Conservation (phyloP, 176 grass and related monocot species). For the Lolium rigidum region DNA sequence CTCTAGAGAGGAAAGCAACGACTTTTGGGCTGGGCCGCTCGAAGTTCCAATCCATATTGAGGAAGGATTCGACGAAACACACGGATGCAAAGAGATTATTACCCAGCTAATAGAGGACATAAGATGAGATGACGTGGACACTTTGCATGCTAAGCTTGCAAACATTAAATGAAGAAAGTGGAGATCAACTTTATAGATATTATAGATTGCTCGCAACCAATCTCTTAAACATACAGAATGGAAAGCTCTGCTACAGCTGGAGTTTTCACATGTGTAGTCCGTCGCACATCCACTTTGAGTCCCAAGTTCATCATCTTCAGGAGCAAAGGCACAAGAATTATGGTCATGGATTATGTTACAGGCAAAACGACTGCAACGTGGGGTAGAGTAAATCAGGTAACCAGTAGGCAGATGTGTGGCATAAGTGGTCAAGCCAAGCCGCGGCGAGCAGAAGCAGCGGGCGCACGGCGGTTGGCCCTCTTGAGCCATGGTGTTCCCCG, state of each 20-base stretch:
- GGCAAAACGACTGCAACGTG: background rate
- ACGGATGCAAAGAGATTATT: too few relatives aligned
- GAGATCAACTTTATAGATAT: too few relatives aligned
- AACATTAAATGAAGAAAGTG: too few relatives aligned
- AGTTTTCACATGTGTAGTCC: slow-evolving; percentile 69
- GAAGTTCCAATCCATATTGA: too few relatives aligned
- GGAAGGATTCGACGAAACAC: too few relatives aligned
- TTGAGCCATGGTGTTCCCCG: slow-evolving; percentile 38
- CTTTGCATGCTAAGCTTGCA: too few relatives aligned
- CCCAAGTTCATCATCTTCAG: slow-evolving; percentile 78
- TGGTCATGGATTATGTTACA: background rate
- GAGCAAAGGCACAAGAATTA: slow-evolving; percentile 7
- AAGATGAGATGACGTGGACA: too few relatives aligned
- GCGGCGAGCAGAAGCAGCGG: background rate
- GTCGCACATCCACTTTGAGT: slow-evolving; percentile 63
- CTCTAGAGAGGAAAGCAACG: too few relatives aligned
- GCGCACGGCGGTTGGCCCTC: background rate
- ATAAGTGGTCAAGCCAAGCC: slow-evolving; percentile 32
- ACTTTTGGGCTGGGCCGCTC: too few relatives aligned
- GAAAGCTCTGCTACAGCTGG: slow-evolving; percentile 72
- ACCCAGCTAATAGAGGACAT: too few relatives aligned
- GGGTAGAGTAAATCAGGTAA: slow-evolving; percentile 31
- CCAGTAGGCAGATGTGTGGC: slow-evolving; percentile 68
- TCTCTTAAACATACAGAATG: slow-evolving; percentile 77
- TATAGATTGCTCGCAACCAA: too few relatives aligned